phyloP scores from a whole-genome alignment of 2,329 filamentous ascomycete species.

The Colletotrichum tropicale region DNA sequence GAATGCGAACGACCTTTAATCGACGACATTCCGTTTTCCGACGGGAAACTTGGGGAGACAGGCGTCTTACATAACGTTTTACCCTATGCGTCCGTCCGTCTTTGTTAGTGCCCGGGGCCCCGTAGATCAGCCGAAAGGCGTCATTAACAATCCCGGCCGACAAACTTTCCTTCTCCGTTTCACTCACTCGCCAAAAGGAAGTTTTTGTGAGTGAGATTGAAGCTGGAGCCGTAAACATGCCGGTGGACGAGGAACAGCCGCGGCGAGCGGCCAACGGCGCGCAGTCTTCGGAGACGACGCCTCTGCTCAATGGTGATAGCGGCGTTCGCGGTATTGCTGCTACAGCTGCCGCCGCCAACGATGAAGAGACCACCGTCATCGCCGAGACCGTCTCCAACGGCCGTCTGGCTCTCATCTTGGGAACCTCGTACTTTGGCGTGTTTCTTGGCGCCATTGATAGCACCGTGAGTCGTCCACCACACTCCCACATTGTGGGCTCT shows the following conservation, averaged over 20 bases:
- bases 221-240: not conserved
- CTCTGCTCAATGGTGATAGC: conserved; percentile 8
- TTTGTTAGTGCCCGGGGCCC: not conserved
- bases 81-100: not conserved
- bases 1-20: not conserved
- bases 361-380: conserved; percentile 52
- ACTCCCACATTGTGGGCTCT: not conserved
- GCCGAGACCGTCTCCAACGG: conserved; percentile 51
- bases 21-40: not conserved
- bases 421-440: conserved; percentile 61
- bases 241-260: conserved; percentile 9
- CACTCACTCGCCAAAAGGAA: not conserved
- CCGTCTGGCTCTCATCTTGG: conserved; percentile 59
- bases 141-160: not conserved
- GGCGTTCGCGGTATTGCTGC: not conserved
- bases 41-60: not conserved
- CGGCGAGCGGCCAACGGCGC: not conserved
- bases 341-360: conserved; percentile 23
- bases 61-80: not conserved
- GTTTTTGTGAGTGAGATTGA: not conserved
- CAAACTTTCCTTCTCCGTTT: not conserved
- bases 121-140: conserved; percentile 8
- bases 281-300: conserved; percentile 17
- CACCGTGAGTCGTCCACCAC: not conserved
- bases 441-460: conserved; percentile 69